Conservation (phyloP, 2,329 filamentous ascomycete genomes). For the Massarina eburnea region DNA sequence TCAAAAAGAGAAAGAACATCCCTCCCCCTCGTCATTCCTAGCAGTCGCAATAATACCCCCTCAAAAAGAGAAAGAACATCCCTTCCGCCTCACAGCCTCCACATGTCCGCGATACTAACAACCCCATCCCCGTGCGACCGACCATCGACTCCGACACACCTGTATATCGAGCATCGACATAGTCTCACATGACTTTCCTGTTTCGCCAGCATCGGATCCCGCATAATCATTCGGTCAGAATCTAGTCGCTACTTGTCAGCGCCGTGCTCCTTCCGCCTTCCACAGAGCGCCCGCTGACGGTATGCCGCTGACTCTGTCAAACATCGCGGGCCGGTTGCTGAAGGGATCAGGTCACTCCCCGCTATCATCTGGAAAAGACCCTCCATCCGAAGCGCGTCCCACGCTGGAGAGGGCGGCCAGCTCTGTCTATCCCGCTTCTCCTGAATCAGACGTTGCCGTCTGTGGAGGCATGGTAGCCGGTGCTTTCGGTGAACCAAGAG, state of each 20-base stretch:
- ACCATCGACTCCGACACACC: slow-evolving; percentile 30
- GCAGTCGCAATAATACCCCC: neutral
- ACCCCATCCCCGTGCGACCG: slow-evolving; percentile 13
- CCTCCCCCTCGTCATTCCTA: neutral
- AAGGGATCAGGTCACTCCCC: slow-evolving; percentile 37
- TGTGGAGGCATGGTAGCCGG: slow-evolving; percentile 31
- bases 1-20: too few relatives aligned
- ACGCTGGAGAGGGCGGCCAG: slow-evolving; percentile 19
- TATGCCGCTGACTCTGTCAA: slow-evolving; percentile 32
- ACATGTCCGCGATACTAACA: slow-evolving; percentile 3
- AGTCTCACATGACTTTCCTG: slow-evolving; percentile 43
- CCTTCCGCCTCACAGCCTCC: slow-evolving; percentile 11
- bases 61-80: neutral
- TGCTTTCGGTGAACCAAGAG: slow-evolving; percentile 26
- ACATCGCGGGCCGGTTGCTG: slow-evolving; percentile 36
- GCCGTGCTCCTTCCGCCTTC: slow-evolving; percentile 27
- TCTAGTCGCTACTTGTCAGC: slow-evolving; percentile 28
- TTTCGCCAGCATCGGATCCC: slow-evolving; percentile 37
- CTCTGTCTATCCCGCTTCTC: slow-evolving; percentile 12
- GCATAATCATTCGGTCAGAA: slow-evolving; percentile 36
- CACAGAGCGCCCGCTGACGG: slow-evolving; percentile 19
- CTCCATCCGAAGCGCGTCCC: slow-evolving; percentile 14
- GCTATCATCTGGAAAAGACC: slow-evolving; percentile 22
- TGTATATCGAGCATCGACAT: slow-evolving; percentile 43
- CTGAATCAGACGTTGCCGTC: slow-evolving; percentile 10